phyloP scores from a whole-genome alignment of 148 eudicot genomes.

The Amaranthus cruentus region DNA sequence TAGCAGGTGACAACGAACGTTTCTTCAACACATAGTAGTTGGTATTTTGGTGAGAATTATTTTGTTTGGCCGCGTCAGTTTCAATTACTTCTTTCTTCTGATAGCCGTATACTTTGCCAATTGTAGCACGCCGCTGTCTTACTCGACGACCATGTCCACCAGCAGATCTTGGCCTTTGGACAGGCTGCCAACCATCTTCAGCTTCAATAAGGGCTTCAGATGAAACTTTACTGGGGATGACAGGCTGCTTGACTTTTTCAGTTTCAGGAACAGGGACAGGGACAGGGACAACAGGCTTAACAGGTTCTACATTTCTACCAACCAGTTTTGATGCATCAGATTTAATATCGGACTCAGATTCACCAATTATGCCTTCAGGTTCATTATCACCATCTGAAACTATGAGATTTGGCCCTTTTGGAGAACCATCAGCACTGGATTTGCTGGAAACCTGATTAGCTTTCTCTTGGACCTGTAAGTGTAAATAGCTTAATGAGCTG shows the following conservation, averaged over 20 bases:
- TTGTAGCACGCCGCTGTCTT: slow-evolving; percentile 59
- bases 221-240: slow-evolving; percentile 29
- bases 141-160: slow-evolving; percentile 68
- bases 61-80: slow-evolving; percentile 45
- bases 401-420: slow-evolving; percentile 33
- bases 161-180: slow-evolving; percentile 85
- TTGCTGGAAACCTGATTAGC: slow-evolving; percentile 37
- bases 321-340: slow-evolving; percentile 24
- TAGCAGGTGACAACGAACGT: slow-evolving; percentile 55
- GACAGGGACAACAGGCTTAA: slow-evolving; percentile 33
- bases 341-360: slow-evolving; percentile 26
- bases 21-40: slow-evolving; percentile 72
- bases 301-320: slow-evolving; percentile 12
- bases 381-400: slow-evolving; percentile 36
- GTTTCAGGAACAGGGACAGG: slow-evolving; percentile 38
- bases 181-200: slow-evolving; percentile 96
- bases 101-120: slow-evolving; percentile 57
- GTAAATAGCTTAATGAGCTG: slow-evolving; percentile 2
- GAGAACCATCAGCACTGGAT: slow-evolving; percentile 44
- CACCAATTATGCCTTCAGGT: slow-evolving; percentile 26
- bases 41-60: slow-evolving; percentile 50
- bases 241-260: slow-evolving; percentile 25
- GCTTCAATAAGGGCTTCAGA: slow-evolving; percentile 62
- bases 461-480: slow-evolving; percentile 60
- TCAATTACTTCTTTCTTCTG: slow-evolving; percentile 73